These are phyloP conservation scores for Aspergillus versicolor DNA, from an alignment of 2,329 filamentous ascomycete genomes.

Conservation along the genomic window DNA sequence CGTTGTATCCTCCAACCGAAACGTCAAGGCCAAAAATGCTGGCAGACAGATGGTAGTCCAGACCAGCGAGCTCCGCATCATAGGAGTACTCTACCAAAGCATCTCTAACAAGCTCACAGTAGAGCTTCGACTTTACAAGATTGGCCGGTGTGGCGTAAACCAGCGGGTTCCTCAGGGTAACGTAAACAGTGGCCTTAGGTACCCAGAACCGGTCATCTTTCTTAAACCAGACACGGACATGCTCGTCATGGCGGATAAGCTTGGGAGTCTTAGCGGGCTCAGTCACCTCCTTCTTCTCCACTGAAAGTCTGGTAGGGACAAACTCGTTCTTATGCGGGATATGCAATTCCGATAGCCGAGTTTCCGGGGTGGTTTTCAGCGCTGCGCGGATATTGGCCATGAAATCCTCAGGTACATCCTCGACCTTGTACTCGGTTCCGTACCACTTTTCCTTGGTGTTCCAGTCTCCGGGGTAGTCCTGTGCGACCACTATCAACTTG, in stretches of 20 bases:
- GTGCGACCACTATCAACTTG: slow-evolving; percentile 77
- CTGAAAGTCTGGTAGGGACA: slow-evolving; percentile 87
- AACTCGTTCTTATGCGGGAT: slow-evolving; percentile 94
- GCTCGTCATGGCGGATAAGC: slow-evolving; percentile 79
- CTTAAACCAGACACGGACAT: slow-evolving; percentile 89
- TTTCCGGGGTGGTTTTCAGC: slow-evolving; percentile 54
- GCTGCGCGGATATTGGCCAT: slow-evolving; percentile 69
- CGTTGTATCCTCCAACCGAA: slow-evolving; percentile 86
- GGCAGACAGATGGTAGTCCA: slow-evolving; percentile 76
- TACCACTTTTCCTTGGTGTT: slow-evolving; percentile 95
- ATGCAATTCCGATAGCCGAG: slow-evolving; percentile 70
- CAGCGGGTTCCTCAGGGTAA: slow-evolving; percentile 76
- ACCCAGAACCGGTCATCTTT: slow-evolving; percentile 99
- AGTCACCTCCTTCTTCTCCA: slow-evolving; percentile 88
- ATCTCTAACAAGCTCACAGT: slow-evolving; percentile 82
- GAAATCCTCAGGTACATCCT: slow-evolving; percentile 75
- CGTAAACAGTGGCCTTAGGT: slow-evolving; percentile 83
- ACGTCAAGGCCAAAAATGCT: slow-evolving; percentile 74
- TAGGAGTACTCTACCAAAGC: slow-evolving; percentile 91
- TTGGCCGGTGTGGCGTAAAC: slow-evolving; percentile 78
- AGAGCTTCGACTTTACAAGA: slow-evolving; percentile 74
- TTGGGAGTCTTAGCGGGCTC: slow-evolving; percentile 72
- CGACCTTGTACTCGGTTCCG: slow-evolving; percentile 85
- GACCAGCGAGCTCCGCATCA: slow-evolving; percentile 86
- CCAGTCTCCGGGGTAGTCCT: slow-evolving; percentile 80